These are phyloP conservation scores for Talaromyces marneffei DNA, from an alignment of 2,329 filamentous ascomycete genomes.

Conservation along the genomic window DNA sequence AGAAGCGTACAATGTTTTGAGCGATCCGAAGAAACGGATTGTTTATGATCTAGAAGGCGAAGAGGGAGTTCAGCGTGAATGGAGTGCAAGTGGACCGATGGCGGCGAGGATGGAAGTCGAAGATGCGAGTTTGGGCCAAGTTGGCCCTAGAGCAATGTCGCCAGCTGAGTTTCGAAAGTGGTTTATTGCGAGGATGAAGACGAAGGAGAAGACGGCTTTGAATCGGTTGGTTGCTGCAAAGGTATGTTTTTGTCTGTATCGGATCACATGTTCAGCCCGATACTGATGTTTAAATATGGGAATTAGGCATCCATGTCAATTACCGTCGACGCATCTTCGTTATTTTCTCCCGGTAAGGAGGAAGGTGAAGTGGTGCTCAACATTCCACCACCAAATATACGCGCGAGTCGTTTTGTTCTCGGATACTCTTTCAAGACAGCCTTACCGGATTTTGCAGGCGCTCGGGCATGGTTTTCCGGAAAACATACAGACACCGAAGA, in stretches of 20 bases:
- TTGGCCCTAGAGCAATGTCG: conserved; percentile 35
- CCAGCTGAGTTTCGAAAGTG: conserved; percentile 37
- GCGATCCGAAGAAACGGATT: conserved; percentile 36
- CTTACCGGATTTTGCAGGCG: conserved; percentile 22
- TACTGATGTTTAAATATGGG: neutral
- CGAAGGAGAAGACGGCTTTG: conserved; percentile 32
- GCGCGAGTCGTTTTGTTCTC: conserved; percentile 24
- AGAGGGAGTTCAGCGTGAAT: conserved; percentile 37
- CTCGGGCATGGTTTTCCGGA: conserved; percentile 16
- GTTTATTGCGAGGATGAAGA: conserved; percentile 39
- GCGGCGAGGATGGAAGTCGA: conserved; percentile 26
- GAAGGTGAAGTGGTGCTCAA: conserved; percentile 26
- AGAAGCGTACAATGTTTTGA: conserved; percentile 39
- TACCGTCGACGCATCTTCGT: conserved; percentile 31
- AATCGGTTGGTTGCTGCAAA: conserved; percentile 33
- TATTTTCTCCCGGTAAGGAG: conserved; percentile 27
- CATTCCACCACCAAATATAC: conserved; percentile 25
- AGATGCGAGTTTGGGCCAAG: conserved; percentile 25
- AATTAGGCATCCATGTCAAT: conserved; percentile 29
- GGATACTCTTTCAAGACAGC: conserved; percentile 33
- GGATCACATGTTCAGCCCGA: neutral
- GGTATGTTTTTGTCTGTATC: conserved; percentile 24
- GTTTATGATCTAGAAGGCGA: conserved; percentile 41
- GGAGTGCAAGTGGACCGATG: conserved; percentile 25
- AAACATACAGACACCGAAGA: neutral